A percentile compares a stretch with the other conserved stretches of the same genome.
These are phyloP conservation scores for Pholiota microspora DNA, from an alignment of 768 basidiomycete genomes.

Conservation along the genomic window DNA sequence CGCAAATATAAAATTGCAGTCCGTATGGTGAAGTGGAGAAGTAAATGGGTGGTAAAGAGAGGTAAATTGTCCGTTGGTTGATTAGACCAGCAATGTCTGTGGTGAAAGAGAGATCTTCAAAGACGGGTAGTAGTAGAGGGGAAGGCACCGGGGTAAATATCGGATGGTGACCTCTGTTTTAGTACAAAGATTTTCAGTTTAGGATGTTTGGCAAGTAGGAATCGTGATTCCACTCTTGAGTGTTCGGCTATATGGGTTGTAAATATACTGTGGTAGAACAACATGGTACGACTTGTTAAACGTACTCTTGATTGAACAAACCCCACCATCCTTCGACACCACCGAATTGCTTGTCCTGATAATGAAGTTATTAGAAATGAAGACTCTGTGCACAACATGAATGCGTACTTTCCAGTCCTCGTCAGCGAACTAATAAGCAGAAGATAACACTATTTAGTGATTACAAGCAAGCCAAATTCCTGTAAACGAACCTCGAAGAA, in stretches of 20 bases:
- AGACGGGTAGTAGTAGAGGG: too few relatives aligned
- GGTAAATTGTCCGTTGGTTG: not conserved
- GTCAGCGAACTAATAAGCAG: slow-evolving; percentile 57
- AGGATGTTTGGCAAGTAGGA: slow-evolving; percentile 51
- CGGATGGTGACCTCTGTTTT: too few relatives aligned
- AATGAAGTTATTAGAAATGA: not conserved
- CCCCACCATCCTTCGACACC: slow-evolving; percentile 73
- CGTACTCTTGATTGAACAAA: slow-evolving; percentile 41
- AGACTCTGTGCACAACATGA: not conserved
- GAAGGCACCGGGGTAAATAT: too few relatives aligned
- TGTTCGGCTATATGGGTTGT: slow-evolving; percentile 45
- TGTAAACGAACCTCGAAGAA: slow-evolving; percentile 62
- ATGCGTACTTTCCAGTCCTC: slow-evolving; percentile 74
- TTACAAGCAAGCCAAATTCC: not conserved
- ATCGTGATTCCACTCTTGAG: slow-evolving; percentile 67
- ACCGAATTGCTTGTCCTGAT: slow-evolving; percentile 58
- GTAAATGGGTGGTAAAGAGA: not conserved
- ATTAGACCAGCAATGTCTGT: too few relatives aligned
- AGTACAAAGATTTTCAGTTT: slow-evolving; percentile 4
- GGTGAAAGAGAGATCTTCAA: too few relatives aligned
- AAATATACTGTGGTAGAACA: not conserved
- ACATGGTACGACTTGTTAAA: not conserved
- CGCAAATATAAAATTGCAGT: not conserved
- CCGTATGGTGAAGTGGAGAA: not conserved
- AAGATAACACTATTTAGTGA: not conserved